Percentiles rank a stretch among this genome's conserved stretches.
phyloP scores from a whole-genome alignment of 805 yeast genomes.

The Wickerhamomyces bisporus region DNA sequence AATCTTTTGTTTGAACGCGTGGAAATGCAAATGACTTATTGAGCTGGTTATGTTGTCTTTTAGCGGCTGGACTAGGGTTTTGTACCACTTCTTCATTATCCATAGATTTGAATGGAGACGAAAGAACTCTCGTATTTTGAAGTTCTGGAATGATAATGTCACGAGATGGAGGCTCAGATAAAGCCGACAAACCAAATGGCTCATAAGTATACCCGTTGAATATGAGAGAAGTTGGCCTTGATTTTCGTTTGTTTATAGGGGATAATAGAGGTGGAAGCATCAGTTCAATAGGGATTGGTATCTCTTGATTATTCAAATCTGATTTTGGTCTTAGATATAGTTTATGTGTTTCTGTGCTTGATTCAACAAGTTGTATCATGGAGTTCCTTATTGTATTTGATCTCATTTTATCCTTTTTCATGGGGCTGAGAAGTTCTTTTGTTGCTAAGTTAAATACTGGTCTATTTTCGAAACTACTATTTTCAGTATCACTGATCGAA shows the following conservation, averaged over 20 bases:
- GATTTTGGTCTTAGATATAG: constrained; percentile 32
- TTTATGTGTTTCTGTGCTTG: constrained; percentile 18
- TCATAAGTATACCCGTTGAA: constrained; percentile 35
- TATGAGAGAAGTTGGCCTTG: constrained; percentile 26
- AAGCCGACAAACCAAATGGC: constrained; percentile 10
- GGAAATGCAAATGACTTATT: constrained; percentile 24
- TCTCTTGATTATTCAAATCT: constrained; percentile 26
- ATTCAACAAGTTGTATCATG: constrained; percentile 13
- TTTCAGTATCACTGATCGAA: constrained; percentile 11
- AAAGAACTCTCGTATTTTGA: not conserved
- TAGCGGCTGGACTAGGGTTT: constrained; percentile 24
- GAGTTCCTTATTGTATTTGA: constrained; percentile 15
- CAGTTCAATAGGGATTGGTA: constrained; percentile 34
- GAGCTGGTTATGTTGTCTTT: constrained; percentile 17
- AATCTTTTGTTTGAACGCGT: constrained; percentile 1
- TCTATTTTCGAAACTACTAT: constrained; percentile 6
- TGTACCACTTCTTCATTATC: constrained; percentile 23
- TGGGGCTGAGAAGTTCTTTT: constrained; percentile 2
- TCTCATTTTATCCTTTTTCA: constrained; percentile 2
- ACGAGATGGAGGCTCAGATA: not conserved
- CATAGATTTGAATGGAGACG: not conserved
- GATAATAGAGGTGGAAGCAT: constrained; percentile 33
- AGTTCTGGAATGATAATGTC: constrained; percentile 13
- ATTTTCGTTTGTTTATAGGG: constrained; percentile 25
- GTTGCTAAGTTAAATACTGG: constrained; percentile 10